Evolutionary conservation across 257 asterid species (phyloP).

Genomic region (Solanum lycopersicoides): DNA sequence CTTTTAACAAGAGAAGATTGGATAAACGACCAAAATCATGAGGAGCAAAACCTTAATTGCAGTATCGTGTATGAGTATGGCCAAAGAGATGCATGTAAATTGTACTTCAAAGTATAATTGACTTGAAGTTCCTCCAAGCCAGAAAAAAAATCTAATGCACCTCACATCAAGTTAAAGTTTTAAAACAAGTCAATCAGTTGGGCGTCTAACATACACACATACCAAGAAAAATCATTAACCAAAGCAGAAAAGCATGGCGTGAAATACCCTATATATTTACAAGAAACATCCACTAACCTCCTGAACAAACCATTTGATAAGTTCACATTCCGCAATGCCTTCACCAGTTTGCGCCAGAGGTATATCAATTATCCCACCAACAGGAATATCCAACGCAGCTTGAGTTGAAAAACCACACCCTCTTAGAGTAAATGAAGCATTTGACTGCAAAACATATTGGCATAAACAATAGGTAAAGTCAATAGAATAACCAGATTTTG

Average conservation of each 20-base stretch:
- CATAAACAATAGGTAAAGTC: not conserved
- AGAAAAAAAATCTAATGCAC: not conserved
- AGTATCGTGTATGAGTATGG: not conserved
- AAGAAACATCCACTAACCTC: slow-evolving; percentile 54
- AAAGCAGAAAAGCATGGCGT: not conserved
- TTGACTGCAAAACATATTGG: slow-evolving; percentile 19
- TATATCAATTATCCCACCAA: slow-evolving; percentile 52
- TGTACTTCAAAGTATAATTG: not conserved
- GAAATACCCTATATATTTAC: not conserved
- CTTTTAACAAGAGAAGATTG: not conserved
- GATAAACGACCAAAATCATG: not conserved
- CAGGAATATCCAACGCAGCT: slow-evolving; percentile 32
- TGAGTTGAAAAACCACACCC: slow-evolving; percentile 42
- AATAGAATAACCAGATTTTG: not conserved
- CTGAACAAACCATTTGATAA: slow-evolving; percentile 83
- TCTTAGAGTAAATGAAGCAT: slow-evolving; percentile 27
- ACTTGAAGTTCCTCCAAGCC: not conserved
- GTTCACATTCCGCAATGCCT: slow-evolving; percentile 99
- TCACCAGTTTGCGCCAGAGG: slow-evolving; percentile 99
- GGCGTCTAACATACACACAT: not conserved
- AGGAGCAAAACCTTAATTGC: not conserved
- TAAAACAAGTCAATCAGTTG: not conserved
- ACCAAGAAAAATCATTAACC: not conserved
- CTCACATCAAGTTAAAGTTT: not conserved
- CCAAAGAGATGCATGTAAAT: not conserved